phyloP scores from a whole-genome alignment of 331 rosid genomes.

The Arachis monticola region DNA sequence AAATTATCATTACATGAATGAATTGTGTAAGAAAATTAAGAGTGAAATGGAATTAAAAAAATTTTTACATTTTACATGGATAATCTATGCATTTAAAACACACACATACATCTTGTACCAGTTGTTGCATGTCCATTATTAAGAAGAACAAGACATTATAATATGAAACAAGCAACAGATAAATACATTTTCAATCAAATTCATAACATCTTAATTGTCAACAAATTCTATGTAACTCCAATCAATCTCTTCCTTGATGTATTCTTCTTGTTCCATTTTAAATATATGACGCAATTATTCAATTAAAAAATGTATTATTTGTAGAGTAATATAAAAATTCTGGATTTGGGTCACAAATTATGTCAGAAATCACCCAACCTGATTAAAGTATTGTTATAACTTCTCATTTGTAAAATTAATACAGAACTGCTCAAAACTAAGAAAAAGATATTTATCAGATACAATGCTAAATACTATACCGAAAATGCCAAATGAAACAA shows the following conservation, averaged over 20 bases:
- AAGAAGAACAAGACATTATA: constrained; percentile 1
- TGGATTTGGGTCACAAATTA: constrained; percentile 30
- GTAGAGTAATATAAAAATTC: constrained; percentile 17
- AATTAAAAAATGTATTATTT: constrained; percentile 29
- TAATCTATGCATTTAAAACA: constrained; percentile 3
- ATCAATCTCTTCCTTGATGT: constrained; percentile 87
- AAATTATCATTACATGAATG: constrained; percentile 35
- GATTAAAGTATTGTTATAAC: constrained; percentile 97
- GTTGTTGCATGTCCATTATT: constrained; percentile 2
- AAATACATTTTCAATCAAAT: constrained; percentile 89
- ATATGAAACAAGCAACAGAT: constrained; percentile 35
- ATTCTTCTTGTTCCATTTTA: constrained; percentile 99
- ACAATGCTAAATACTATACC: constrained; percentile 21
- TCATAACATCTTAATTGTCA: constrained; percentile 96
- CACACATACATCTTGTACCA: constrained; percentile 7
- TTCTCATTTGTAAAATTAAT: constrained; percentile 75
- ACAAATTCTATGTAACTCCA: constrained; percentile 99
- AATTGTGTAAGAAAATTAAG: constrained; percentile 28
- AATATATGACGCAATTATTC: constrained; percentile 82
- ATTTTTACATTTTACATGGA: constrained; percentile 20
- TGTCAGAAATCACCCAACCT: constrained; percentile 58
- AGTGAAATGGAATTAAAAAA: constrained; percentile 7
- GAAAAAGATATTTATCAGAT: constrained; percentile 43
- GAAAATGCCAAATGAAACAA: constrained; percentile 31
- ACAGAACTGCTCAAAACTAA: constrained; percentile 72